phyloP scores from a whole-genome alignment of 768 basidiomycete species.

The Mrakia blollopis region DNA sequence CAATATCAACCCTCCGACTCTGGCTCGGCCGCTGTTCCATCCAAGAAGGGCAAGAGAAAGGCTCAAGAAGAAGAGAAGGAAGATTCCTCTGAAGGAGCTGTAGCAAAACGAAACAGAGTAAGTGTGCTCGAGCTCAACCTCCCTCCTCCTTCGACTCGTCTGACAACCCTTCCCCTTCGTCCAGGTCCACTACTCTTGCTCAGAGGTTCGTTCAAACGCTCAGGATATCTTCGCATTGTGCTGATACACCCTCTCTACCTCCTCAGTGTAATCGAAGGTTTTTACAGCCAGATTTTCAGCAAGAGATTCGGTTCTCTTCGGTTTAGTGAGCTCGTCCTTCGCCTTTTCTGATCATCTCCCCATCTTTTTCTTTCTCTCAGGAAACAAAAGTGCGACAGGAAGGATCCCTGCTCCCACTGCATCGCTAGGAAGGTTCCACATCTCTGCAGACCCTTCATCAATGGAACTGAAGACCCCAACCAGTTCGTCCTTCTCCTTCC shows the following conservation, averaged over 20 bases:
- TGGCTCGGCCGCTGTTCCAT: neutral
- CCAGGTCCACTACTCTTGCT: neutral
- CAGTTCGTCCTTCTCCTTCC: slow-evolving; percentile 35
- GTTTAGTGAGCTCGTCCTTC: neutral
- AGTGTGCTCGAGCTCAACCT: neutral
- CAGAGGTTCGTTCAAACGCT: neutral
- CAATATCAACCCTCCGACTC: slow-evolving; percentile 3
- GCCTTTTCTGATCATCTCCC: neutral
- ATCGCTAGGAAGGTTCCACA: slow-evolving; percentile 45
- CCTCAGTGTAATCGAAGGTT: too few species aligned
- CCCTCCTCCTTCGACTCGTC: neutral
- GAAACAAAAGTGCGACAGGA: slow-evolving; percentile 17
- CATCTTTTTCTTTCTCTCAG: neutral
- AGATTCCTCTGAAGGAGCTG: neutral
- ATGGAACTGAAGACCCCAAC: slow-evolving; percentile 43
- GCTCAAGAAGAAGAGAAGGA: slow-evolving; percentile 18
- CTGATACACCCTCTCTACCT: too few species aligned
- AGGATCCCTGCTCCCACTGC: slow-evolving; percentile 37
- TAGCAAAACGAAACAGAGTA: slow-evolving; percentile 24
- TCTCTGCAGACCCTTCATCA: slow-evolving; percentile 45
- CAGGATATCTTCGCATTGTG: too few species aligned
- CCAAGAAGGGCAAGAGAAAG: slow-evolving; percentile 22
- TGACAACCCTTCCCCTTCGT: neutral
- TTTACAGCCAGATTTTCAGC: too few species aligned
- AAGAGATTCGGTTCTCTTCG: neutral